Conservation (phyloP, 2,329 filamentous ascomycete species). For the Leptographium galeiforme region DNA sequence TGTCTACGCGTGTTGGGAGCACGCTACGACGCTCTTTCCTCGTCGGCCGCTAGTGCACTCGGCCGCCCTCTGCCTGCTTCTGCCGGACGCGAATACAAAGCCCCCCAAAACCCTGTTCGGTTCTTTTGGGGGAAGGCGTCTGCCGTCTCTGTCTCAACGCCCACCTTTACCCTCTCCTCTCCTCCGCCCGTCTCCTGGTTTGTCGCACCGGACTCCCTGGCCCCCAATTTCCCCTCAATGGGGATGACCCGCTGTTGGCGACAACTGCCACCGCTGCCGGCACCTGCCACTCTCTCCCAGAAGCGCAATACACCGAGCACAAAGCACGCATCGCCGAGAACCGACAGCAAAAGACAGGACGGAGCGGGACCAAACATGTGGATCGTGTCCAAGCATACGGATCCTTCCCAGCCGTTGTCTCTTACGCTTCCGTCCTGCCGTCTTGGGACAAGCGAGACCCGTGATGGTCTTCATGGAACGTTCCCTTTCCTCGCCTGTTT, state of each 20-base stretch:
- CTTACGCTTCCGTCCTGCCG: conserved; percentile 2
- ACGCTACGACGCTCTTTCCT: background rate
- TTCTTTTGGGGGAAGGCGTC: too few relatives aligned
- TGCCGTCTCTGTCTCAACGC: background rate
- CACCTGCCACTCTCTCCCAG: background rate
- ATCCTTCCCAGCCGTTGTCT: background rate
- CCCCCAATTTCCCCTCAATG: background rate
- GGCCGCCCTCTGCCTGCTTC: background rate
- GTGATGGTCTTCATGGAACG: conserved; percentile 50
- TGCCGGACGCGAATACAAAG: too few relatives aligned
- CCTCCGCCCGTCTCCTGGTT: background rate
- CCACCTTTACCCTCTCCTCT: background rate
- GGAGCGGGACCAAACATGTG: too few relatives aligned
- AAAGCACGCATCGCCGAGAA: too few relatives aligned
- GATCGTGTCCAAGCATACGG: background rate
- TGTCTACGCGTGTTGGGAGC: background rate
- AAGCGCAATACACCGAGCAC: background rate
- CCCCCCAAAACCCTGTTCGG: too few relatives aligned
- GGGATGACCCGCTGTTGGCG: background rate
- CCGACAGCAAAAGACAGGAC: too few relatives aligned
- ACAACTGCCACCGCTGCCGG: background rate
- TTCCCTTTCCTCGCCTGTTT: conserved; percentile 48
- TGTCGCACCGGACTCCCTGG: background rate
- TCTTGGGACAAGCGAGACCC: conserved; percentile 11
- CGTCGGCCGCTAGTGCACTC: background rate